Percentiles rank a stretch among this genome's conserved stretches.
Evolutionary conservation across 148 eudicot species (phyloP).

Genomic region (Vaccinium macrocarpon): DNA sequence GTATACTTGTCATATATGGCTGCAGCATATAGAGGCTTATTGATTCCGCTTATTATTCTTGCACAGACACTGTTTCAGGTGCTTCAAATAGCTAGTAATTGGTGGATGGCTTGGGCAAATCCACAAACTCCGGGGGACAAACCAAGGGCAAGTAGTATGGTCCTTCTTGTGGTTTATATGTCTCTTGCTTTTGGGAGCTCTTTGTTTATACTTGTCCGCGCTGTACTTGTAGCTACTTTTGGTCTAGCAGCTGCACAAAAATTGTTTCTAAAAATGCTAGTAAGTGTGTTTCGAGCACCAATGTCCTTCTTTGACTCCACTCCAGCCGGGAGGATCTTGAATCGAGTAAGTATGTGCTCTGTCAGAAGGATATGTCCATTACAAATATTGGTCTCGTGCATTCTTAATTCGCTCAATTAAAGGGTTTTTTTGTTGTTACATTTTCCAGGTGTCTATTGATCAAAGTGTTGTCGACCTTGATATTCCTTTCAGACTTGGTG

Average conservation of each 20-base stretch:
- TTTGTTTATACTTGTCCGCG: constrained; percentile 80
- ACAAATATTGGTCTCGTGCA: neutral
- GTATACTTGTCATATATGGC: constrained; percentile 86
- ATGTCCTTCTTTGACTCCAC: constrained; percentile 99
- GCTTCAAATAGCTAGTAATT: constrained; percentile 91
- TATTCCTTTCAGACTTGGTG: constrained; percentile 93
- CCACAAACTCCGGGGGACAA: constrained; percentile 75
- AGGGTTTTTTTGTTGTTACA: neutral
- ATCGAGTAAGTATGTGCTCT: constrained; percentile 58
- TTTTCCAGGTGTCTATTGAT: constrained; percentile 81
- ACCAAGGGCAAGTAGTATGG: constrained; percentile 63
- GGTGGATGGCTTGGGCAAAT: constrained; percentile 99
- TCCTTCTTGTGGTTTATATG: constrained; percentile 83
- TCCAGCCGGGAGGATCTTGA: constrained; percentile 90
- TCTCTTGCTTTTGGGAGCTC: constrained; percentile 96
- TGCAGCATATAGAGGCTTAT: constrained; percentile 79
- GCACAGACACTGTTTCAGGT: constrained; percentile 78
- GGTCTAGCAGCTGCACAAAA: constrained; percentile 88
- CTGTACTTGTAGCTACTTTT: constrained; percentile 82
- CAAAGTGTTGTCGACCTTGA: constrained; percentile 96
- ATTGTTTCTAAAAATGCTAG: constrained; percentile 80
- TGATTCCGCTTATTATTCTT: constrained; percentile 78
- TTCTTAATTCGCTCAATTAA: constrained; percentile 13
- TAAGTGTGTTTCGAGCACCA: constrained; percentile 76
- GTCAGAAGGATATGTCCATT: constrained; percentile 5